Percentiles rank a stretch among this genome's conserved stretches.
Evolutionary conservation across 2,329 filamentous ascomycete species (phyloP).

Genomic region (Pleoardoris graminearum): DNA sequence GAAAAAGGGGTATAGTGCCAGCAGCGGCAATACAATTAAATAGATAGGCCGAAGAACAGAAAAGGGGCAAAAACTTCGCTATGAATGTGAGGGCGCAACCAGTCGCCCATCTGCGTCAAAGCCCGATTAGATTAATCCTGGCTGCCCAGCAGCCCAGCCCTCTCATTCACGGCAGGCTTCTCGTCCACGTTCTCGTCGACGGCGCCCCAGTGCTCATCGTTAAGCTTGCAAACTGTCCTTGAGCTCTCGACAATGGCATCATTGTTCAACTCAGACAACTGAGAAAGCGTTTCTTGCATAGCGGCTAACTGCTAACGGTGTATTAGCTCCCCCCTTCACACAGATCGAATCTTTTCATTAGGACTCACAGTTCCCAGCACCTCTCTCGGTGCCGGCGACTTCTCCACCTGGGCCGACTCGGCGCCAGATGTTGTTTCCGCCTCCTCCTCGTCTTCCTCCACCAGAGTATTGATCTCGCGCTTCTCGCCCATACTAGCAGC

Average conservation of each 20-base stretch:
- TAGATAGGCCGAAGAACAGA: not conserved
- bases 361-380: conserved; percentile 43
- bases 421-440: conserved; percentile 19
- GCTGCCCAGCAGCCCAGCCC: not conserved
- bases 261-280: conserved; percentile 42
- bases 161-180: conserved; percentile 10
- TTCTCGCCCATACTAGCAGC: conserved; percentile 41
- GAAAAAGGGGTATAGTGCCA: conserved; percentile 7
- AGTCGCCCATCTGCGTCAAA: not conserved
- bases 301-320: conserved; percentile 44
- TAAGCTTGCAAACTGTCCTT: conserved; percentile 35
- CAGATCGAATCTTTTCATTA: not conserved
- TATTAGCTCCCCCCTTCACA: conserved; percentile 25
- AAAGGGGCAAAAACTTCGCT: not conserved
- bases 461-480: conserved; percentile 35
- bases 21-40: not conserved
- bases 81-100: not conserved
- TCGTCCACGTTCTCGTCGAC: conserved; percentile 15
- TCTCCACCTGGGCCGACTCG: conserved; percentile 6
- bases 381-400: conserved; percentile 22
- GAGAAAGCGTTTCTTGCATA: conserved; percentile 42
- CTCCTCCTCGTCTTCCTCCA: conserved; percentile 36
- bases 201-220: conserved; percentile 32
- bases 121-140: not conserved
- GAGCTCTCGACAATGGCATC: conserved; percentile 41